phyloP scores from a whole-genome alignment of 1,139 yeast species.

The Yamadazyma siamensis region DNA sequence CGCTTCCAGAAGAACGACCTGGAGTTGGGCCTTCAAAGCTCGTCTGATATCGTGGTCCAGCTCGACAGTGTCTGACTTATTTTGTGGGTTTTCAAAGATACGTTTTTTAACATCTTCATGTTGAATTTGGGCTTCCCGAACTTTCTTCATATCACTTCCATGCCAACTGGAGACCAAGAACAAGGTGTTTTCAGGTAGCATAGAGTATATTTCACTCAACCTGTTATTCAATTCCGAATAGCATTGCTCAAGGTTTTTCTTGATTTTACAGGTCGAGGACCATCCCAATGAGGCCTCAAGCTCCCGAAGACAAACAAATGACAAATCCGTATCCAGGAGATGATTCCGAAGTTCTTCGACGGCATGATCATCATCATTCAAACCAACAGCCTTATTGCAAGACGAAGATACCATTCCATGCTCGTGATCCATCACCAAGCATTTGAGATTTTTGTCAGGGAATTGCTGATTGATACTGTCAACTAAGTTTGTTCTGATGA shows the following conservation, averaged over 20 bases:
- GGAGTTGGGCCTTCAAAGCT: no score
- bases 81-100: no score
- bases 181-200: slow-evolving; percentile 57
- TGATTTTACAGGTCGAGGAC: slow-evolving; percentile 15
- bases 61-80: no score
- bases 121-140: no score
- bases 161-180: slow-evolving; percentile 61
- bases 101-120: no score
- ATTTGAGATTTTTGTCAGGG: slow-evolving; percentile 11
- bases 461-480: slow-evolving; percentile 19
- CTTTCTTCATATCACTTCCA: slow-evolving; percentile 54
- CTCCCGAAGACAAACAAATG: slow-evolving; percentile 57
- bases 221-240: slow-evolving; percentile 37
- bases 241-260: slow-evolving; percentile 19
- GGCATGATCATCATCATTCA: slow-evolving; percentile 58
- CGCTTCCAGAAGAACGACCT: no score
- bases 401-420: slow-evolving; percentile 15
- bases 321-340: slow-evolving; percentile 38
- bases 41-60: no score
- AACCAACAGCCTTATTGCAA: slow-evolving; percentile 27
- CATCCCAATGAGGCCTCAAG: slow-evolving; percentile 44
- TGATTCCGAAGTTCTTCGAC: slow-evolving; percentile 37
- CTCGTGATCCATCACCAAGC: slow-evolving; percentile 33
- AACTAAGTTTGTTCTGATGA: slow-evolving; percentile 33
- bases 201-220: slow-evolving; percentile 46